Percentiles rank a stretch among this genome's conserved stretches.
These are phyloP conservation scores for Salix koriyanagi DNA, from an alignment of 345 rosid species.

Conservation along the genomic window DNA sequence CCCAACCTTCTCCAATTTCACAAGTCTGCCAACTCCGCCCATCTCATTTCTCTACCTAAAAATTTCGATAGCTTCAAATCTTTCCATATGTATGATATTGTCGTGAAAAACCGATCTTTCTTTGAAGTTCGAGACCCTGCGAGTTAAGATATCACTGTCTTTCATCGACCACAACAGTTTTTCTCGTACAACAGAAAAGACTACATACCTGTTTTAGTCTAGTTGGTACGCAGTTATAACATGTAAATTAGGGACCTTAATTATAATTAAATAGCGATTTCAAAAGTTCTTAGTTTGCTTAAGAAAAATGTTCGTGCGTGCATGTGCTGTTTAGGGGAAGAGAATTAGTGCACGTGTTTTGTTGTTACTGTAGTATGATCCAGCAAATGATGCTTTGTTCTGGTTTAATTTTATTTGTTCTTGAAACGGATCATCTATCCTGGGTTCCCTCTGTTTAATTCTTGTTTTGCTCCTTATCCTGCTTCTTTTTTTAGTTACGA, in stretches of 20 bases:
- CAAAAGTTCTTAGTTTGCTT: background rate
- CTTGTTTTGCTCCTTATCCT: background rate
- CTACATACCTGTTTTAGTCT: background rate
- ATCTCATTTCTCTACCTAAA: constrained; percentile 53
- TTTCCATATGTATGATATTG: constrained; percentile 61
- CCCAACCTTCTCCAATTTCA: constrained; percentile 60
- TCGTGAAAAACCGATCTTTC: constrained; percentile 57
- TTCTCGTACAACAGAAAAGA: background rate
- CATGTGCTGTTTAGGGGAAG: background rate
- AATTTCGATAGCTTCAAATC: constrained; percentile 38
- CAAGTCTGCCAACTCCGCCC: constrained; percentile 39
- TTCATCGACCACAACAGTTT: background rate
- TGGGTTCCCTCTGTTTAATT: constrained; percentile 5
- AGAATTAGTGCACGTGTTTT: background rate
- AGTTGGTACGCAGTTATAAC: background rate
- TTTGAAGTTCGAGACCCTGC: constrained; percentile 51
- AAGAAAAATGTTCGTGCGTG: background rate
- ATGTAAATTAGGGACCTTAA: background rate
- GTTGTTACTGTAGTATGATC: background rate
- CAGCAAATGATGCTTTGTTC: background rate
- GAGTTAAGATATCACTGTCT: background rate
- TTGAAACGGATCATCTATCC: background rate
- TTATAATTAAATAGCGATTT: background rate
- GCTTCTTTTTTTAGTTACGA: background rate
- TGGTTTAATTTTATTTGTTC: background rate